phyloP scores from a whole-genome alignment of 1,139 yeast species.

The Debaryomycetaceae sp. region DNA sequence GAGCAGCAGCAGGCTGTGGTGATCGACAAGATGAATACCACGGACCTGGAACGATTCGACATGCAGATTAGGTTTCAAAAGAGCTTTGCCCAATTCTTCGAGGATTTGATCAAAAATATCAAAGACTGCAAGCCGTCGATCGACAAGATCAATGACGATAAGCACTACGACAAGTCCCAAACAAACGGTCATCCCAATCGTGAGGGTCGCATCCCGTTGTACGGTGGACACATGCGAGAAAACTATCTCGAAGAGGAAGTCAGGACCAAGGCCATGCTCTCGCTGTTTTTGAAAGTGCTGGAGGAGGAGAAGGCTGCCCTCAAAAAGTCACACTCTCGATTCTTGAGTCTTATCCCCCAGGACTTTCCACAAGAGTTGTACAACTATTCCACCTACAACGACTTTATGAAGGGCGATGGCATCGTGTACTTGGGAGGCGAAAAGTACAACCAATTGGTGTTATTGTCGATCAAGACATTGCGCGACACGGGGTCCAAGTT shows the following conservation, averaged over 20 bases:
- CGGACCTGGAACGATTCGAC: conserved; percentile 14
- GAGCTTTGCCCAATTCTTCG: conserved; percentile 17
- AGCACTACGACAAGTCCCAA: conserved; percentile 21
- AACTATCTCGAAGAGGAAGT: conserved; percentile 25
- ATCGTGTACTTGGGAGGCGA: conserved; percentile 65
- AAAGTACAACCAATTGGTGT: conserved; percentile 50
- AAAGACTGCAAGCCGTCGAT: conserved; percentile 21
- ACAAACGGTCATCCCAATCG: conserved; percentile 18
- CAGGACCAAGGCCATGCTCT: conserved; percentile 22
- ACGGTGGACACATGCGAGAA: conserved; percentile 36
- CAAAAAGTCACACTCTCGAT: conserved; percentile 20
- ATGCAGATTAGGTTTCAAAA: conserved; percentile 17
- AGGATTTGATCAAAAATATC: conserved; percentile 14
- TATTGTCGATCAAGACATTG: conserved; percentile 50
- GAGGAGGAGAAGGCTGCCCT: conserved; percentile 18
- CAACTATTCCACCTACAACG: conserved; percentile 17
- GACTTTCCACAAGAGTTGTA: conserved; percentile 21
- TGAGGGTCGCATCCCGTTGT: conserved; percentile 25
- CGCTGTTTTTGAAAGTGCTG: conserved; percentile 19
- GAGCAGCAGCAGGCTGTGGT: conserved; percentile 3
- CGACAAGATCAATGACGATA: conserved; percentile 21
- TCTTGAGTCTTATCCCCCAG: conserved; percentile 16
- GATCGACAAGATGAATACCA: conserved; percentile 10
- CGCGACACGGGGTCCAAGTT: conserved; percentile 50
- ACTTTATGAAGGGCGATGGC: conserved; percentile 46